These are phyloP conservation scores for Botrytis fragariae DNA, from an alignment of 2,329 filamentous ascomycete species.

Conservation along the genomic window DNA sequence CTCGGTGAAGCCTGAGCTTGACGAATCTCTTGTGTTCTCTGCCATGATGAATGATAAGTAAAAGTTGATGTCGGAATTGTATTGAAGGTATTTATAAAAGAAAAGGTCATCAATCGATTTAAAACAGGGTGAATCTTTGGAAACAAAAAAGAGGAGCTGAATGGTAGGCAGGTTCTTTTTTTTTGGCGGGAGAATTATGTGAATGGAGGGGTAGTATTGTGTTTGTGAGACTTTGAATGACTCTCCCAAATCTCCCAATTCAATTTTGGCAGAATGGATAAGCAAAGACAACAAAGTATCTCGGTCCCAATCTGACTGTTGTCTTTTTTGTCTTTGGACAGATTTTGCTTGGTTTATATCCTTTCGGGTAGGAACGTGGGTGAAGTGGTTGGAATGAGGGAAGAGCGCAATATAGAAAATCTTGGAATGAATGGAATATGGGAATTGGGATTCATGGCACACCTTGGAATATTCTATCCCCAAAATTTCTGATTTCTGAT, in stretches of 20 bases:
- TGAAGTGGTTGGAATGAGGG: not conserved
- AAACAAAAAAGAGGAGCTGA: not conserved
- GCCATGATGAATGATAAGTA: constrained; percentile 18
- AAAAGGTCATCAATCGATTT: not conserved
- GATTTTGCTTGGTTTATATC: not conserved
- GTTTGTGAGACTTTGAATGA: not conserved
- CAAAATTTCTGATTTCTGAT: not conserved
- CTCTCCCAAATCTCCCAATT: not conserved
- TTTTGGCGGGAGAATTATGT: not conserved
- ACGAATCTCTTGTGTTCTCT: constrained; percentile 13
- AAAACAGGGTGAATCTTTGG: not conserved
- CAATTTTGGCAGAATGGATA: not conserved
- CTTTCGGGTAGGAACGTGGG: not conserved
- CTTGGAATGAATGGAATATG: not conserved
- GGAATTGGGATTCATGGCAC: not conserved
- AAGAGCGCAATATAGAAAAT: not conserved
- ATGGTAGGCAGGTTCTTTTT: not conserved
- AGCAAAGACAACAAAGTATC: not conserved
- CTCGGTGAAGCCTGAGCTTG: constrained; percentile 6
- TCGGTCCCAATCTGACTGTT: not conserved
- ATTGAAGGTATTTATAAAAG: not conserved
- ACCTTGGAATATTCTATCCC: constrained; percentile 1
- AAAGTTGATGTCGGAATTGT: not conserved
- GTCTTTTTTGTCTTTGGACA: not conserved
- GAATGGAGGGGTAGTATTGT: constrained; percentile 1